These are phyloP conservation scores for Vaccinium myrtillus DNA, from an alignment of 148 eudicot genomes.

Conservation along the genomic window DNA sequence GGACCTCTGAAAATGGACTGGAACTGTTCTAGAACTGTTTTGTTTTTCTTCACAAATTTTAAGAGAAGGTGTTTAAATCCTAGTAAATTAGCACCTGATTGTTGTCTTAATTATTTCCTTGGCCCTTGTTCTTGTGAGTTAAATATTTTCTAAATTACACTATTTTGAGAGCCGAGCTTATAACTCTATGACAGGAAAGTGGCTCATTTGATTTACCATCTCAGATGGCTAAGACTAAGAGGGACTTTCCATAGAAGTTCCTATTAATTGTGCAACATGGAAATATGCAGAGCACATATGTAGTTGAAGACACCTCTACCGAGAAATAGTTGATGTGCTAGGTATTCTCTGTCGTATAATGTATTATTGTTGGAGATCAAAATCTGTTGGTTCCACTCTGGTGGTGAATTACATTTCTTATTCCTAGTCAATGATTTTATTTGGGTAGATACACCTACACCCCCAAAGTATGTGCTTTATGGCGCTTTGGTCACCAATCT, in stretches of 20 bases:
- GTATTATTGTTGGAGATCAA: background rate
- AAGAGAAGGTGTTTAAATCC: background rate
- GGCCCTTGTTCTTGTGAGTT: background rate
- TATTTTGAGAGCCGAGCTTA: background rate
- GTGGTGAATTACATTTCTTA: background rate
- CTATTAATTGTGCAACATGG: background rate
- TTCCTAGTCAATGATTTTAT: background rate
- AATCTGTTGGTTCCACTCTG: background rate
- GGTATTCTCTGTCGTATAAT: background rate
- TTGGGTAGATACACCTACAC: background rate
- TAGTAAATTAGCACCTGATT: background rate
- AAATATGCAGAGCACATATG: background rate
- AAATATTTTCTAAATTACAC: background rate
- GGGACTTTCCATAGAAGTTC: background rate
- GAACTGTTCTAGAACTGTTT: background rate
- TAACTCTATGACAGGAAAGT: background rate
- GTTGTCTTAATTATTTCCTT: background rate
- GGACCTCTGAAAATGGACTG: background rate
- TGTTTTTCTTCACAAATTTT: background rate
- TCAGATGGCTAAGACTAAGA: background rate
- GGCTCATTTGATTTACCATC: background rate
- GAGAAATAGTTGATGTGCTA: background rate
- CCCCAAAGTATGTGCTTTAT: background rate
- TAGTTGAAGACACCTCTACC: background rate
- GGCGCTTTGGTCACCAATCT: background rate